Percentiles rank a stretch among this genome's conserved stretches.
These are phyloP conservation scores for Cenococcum geophilum DNA, from an alignment of 495 filamentous ascomycete species.

Conservation along the genomic window DNA sequence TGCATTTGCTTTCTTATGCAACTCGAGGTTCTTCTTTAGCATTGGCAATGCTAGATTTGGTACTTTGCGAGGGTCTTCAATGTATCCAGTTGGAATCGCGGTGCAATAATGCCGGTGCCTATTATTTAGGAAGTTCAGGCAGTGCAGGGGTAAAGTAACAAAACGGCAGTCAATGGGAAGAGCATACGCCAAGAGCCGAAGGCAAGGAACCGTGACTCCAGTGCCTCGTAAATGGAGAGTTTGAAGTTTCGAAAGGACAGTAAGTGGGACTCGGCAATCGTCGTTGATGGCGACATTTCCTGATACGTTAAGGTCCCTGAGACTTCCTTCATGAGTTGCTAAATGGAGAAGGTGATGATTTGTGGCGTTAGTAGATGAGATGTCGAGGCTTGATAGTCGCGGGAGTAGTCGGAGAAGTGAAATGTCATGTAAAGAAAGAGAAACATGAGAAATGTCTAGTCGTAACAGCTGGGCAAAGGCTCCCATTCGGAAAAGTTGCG, in stretches of 20 bases:
- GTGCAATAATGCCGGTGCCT: conserved; percentile 23
- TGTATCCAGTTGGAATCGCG: conserved; percentile 33
- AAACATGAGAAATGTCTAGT: background rate
- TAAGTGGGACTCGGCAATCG: conserved; percentile 33
- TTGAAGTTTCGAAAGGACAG: conserved; percentile 28
- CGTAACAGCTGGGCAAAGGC: background rate
- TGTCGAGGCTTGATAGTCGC: background rate
- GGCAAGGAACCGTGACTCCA: conserved; percentile 33
- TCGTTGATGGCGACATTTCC: conserved; percentile 32
- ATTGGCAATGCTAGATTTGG: conserved; percentile 21
- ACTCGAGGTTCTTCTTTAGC: conserved; percentile 35
- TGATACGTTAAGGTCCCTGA: conserved; percentile 32
- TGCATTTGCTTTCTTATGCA: conserved; percentile 32
- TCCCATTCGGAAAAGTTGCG: background rate
- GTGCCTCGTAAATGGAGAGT: conserved; percentile 37
- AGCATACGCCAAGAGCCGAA: conserved; percentile 32
- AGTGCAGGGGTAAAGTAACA: conserved; percentile 26
- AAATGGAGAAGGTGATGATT: conserved; percentile 31
- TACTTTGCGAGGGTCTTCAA: conserved; percentile 26
- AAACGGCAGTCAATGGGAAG: conserved; percentile 29
- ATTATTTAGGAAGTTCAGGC: conserved; percentile 30
- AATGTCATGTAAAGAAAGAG: background rate
- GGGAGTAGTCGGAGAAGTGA: background rate
- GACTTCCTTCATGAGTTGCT: conserved; percentile 16
- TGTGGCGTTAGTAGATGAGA: background rate